Evolutionary conservation across 768 basidiomycete genomes (phyloP), one percentile per base, ranked within the genome.

Genomic region (Termitomyces sp.): DNA sequence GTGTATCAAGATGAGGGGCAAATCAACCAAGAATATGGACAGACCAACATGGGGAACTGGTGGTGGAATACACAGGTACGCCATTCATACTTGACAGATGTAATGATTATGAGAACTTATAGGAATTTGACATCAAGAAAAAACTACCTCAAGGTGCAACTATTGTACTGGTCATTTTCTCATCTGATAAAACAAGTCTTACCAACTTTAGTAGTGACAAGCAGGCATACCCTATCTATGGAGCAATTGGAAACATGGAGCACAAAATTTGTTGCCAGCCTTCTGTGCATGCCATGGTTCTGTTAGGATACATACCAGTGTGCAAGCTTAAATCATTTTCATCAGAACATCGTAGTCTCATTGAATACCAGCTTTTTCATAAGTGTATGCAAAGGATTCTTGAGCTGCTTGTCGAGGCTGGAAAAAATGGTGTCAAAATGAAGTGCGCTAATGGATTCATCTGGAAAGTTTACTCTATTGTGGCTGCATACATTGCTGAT

Each of bases 11-110:
- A 68, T 51, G 12, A 50, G 4, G n/a, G 35, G 4, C 49, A 56
- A 7, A 56, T 63, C 6, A 66, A 63, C 1, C 63, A 69, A 4
- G 56, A 71, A 10, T 76, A 67, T 53, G 63, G 68, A 23, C 73
- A 79, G 60, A 76, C 76, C 72, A 72, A 70, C 65, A 75, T 72
- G 0, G 71, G 60, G 2, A 6, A 51, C 35, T 36, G 30, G 30
- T 44, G 41, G 40, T 44, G 38, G 41, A 12, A 43, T 43, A 41
- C 18, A 16, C 41, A 43, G 41, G 28, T 38, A 6, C 2, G 43
- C n/a, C 43, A 44, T 44, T n/a, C 20, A 20, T 41, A 44, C 9
- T n/a, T 44, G 43, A 20, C 43, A 44, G n/a, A 18, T 44, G n/a
- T 9, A 44, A 41, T 41, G 41, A 41, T 41, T 32, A 32, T 32